Evolutionary conservation across 2,329 filamentous ascomycete genomes (phyloP), one percentile per base, ranked within the genome.

Genomic region (Claviceps humidiphila): DNA sequence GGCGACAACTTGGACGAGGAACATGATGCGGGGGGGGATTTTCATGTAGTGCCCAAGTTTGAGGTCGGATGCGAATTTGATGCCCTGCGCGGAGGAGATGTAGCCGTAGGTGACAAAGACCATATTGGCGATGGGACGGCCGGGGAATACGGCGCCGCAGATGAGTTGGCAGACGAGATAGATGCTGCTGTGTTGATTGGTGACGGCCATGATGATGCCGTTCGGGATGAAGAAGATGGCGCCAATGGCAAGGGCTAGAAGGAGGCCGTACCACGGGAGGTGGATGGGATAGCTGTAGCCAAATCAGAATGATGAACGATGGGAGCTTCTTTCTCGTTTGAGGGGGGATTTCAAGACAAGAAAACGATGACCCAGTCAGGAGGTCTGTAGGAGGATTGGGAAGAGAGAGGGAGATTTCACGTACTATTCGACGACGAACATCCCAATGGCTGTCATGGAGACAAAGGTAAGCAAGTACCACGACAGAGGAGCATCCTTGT

Each of bases 91-190:
- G 0, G 86, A 90, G 4, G 86, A 89, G 62, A 93, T 93, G 67
- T 93, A 94, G 56, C 87, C 88, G 64, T 93, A 95, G 0, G 87
- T 93, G 47, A 91, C 87, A 61, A 94, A 95, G 39, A 94, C 87
- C 89, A 94, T 94, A 66, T 94, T 93, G 49, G 88, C 89, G 11
- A 94, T 87, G 1, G 89, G 89, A 1, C 85, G 83, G 30, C 89
- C 89, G 0, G 88, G 88, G 64, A 94, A 94, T 16, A 89, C 74
- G 49, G 79, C 82, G 51, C 89, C 89, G 57, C 87, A 91, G 57
- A 93, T 83, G 53, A 94, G 77, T 67, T 93, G 88, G 65, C 87
- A 91, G 60, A 93, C 87, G 39, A 93, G 76, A 64, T 91, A 93
- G 58, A 91, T 87, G 65, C 84, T 88, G 66, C 82, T 88, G 66